These are phyloP conservation scores for Microdochium paspali DNA, from an alignment of 2,329 filamentous ascomycete genomes.

Conservation along the genomic window DNA sequence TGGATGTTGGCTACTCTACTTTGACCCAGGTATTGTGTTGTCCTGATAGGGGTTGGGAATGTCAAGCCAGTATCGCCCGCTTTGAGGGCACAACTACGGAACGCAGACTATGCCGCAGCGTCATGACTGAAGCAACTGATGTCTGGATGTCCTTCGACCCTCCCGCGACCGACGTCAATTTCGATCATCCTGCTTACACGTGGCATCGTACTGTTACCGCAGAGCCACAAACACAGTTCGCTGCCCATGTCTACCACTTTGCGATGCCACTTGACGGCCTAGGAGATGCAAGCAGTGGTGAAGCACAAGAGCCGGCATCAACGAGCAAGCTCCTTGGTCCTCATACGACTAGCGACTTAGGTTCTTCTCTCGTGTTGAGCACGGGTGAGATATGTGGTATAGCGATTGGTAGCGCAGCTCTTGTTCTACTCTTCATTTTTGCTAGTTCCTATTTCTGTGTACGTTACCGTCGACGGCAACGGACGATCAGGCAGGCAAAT, in stretches of 20 bases:
- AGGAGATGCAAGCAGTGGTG: not conserved
- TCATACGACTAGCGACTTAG: too few relatives aligned
- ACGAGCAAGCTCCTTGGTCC: too few relatives aligned
- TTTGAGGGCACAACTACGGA: not conserved
- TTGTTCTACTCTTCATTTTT: not conserved
- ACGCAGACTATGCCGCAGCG: slow-evolving; percentile 6
- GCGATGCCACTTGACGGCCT: not conserved
- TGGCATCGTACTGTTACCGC: not conserved
- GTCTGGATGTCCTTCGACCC: slow-evolving; percentile 10
- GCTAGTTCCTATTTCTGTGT: not conserved
- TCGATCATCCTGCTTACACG: not conserved
- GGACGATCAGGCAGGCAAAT: too few relatives aligned
- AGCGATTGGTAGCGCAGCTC: not conserved
- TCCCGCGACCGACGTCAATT: not conserved
- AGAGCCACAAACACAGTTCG: not conserved
- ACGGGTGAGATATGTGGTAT: not conserved
- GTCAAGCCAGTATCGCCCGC: slow-evolving; percentile 1
- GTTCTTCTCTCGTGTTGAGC: not conserved
- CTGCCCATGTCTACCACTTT: not conserved
- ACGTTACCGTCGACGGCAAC: not conserved
- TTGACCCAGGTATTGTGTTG: slow-evolving; percentile 8
- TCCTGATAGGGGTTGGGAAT: slow-evolving; percentile 7
- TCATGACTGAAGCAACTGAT: slow-evolving; percentile 2
- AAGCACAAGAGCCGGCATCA: not conserved
- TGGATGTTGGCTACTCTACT: not conserved